Evolutionary conservation across 768 basidiomycete species (phyloP).

Genomic region (Mrakia frigida): DNA sequence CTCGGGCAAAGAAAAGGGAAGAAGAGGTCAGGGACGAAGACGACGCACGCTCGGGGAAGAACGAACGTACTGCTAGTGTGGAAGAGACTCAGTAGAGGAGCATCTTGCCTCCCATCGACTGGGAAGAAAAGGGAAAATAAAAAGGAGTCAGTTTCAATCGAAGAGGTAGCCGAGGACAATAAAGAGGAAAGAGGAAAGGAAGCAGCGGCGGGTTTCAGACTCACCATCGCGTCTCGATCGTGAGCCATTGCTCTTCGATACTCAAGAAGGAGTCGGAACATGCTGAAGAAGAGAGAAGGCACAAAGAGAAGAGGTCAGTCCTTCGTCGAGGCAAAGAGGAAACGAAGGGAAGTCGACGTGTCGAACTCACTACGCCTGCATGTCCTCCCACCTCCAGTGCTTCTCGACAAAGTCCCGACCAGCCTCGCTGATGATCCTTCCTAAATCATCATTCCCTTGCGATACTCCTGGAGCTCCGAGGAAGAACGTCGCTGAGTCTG

Average conservation of each 20-base stretch:
- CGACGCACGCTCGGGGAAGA: no score
- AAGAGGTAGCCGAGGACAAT: neutral
- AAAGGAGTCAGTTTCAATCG: no score
- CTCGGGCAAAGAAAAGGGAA: no score
- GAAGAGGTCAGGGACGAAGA: no score
- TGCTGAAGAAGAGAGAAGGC: neutral
- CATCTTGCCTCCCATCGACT: no score
- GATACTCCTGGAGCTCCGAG: neutral
- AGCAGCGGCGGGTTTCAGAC: neutral
- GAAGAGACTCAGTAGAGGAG: no score
- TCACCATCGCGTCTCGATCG: conserved; percentile 13
- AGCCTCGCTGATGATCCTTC: neutral
- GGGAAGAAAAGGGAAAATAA: no score
- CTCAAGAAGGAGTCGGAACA: conserved; percentile 11
- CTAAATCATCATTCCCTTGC: neutral
- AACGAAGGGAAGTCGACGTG: neutral
- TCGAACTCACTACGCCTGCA: neutral
- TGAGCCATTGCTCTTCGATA: neutral
- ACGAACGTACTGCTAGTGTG: no score
- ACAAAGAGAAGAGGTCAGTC: no score
- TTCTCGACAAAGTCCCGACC: neutral
- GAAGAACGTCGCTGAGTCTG: neutral
- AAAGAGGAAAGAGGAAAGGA: neutral
- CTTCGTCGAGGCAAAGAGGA: no score
- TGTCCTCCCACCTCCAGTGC: conserved; percentile 1